Conservation (phyloP, 495 filamentous ascomycete genomes). For the Aspergillus biplanus region DNA sequence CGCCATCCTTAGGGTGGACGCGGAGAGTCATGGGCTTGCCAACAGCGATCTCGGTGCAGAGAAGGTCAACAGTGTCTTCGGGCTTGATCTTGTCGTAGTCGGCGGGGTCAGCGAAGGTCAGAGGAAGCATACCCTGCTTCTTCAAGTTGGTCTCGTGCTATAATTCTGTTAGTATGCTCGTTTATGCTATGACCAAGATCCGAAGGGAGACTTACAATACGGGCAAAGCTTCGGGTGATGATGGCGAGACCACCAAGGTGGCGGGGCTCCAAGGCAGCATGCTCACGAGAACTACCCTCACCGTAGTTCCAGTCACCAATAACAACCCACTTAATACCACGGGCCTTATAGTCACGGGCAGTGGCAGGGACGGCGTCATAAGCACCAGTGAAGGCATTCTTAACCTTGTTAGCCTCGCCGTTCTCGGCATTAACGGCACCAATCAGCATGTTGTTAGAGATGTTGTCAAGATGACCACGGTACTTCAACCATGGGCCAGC, state of each 20-base stretch:
- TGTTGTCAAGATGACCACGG: constrained; percentile 99
- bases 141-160: constrained; percentile 98
- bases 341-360: constrained; percentile 98
- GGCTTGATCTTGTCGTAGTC: constrained; percentile 98
- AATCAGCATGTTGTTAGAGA: constrained; percentile 99
- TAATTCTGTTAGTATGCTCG: background rate
- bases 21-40: constrained; percentile 92
- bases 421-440: constrained; percentile 96
- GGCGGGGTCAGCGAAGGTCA: constrained; percentile 91
- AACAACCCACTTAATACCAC: constrained; percentile 95
- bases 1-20: constrained; percentile 86
- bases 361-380: constrained; percentile 89
- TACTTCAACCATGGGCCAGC: constrained; percentile 99
- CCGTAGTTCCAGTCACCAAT: constrained; percentile 99
- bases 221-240: constrained; percentile 94
- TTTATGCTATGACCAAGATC: constrained; percentile 6
- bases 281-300: constrained; percentile 95
- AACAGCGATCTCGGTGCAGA: constrained; percentile 88
- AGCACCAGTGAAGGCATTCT: constrained; percentile 83
- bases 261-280: constrained; percentile 95
- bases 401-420: constrained; percentile 97
- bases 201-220: constrained; percentile 65
- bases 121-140: constrained; percentile 99
- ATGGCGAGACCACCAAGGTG: constrained; percentile 97
- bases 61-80: constrained; percentile 86